Evolutionary conservation across 805 yeast species (phyloP).

Genomic region (Lachancea cidri): DNA sequence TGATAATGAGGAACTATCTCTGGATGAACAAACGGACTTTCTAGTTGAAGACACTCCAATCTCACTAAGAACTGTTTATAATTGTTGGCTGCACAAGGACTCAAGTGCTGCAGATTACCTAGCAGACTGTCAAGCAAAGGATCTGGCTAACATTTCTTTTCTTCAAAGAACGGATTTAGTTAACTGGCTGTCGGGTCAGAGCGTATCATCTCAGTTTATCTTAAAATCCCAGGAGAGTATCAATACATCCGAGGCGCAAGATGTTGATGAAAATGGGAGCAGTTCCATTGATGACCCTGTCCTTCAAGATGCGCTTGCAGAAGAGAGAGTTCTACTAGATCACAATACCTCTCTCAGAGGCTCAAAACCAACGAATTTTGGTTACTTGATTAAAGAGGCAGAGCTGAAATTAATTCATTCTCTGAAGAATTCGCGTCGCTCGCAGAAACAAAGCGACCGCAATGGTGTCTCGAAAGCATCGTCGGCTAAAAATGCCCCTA

Average conservation of each 20-base stretch:
- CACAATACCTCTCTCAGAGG: slow-evolving; percentile 64
- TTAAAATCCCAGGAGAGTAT: not conserved
- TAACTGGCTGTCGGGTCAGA: slow-evolving; percentile 72
- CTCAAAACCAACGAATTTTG: slow-evolving; percentile 57
- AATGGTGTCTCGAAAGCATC: slow-evolving; percentile 20
- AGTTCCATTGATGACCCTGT: slow-evolving; percentile 31
- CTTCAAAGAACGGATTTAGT: slow-evolving; percentile 79
- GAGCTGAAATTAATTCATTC: slow-evolving; percentile 54
- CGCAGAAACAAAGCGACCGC: slow-evolving; percentile 19
- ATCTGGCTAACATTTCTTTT: slow-evolving; percentile 69
- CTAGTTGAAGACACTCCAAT: slow-evolving; percentile 45
- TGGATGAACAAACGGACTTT: slow-evolving; percentile 51
- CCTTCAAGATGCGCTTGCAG: slow-evolving; percentile 23
- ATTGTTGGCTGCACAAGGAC: slow-evolving; percentile 74
- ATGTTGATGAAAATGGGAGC: slow-evolving; percentile 1
- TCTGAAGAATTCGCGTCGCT: slow-evolving; percentile 36
- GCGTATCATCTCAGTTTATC: slow-evolving; percentile 54
- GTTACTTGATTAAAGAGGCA: slow-evolving; percentile 60
- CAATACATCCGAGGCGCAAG: not conserved
- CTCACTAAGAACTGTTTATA: slow-evolving; percentile 55
- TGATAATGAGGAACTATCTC: slow-evolving; percentile 23
- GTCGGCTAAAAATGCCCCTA: slow-evolving; percentile 7
- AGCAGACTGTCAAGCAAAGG: slow-evolving; percentile 58
- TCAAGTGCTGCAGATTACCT: slow-evolving; percentile 78
- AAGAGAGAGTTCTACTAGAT: slow-evolving; percentile 49